A percentile compares a stretch with the other conserved stretches of the same genome.
These are phyloP conservation scores for Pseudognaphalium luteoalbum DNA, from an alignment of 129 eudicot species.

Conservation along the genomic window DNA sequence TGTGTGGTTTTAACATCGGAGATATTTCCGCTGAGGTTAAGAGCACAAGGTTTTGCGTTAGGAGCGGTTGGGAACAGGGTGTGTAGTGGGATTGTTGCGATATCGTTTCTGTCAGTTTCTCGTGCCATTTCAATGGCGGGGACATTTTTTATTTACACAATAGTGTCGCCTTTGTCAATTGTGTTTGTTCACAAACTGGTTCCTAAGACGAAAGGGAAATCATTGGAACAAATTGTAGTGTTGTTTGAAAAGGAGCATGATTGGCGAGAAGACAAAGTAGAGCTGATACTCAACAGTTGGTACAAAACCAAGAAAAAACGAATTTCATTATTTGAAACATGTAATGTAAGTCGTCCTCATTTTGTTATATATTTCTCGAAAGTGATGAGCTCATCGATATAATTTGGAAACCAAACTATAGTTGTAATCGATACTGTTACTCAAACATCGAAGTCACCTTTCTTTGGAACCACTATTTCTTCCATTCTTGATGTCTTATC, in stretches of 20 bases:
- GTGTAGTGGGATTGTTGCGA: constrained; percentile 70
- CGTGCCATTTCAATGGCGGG: constrained; percentile 57
- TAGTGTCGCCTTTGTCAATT: constrained; percentile 56
- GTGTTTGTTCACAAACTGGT: constrained; percentile 46
- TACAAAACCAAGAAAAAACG: constrained; percentile 31
- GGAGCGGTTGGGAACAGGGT: constrained; percentile 74
- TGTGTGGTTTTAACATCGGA: constrained; percentile 80
- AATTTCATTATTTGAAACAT: background rate
- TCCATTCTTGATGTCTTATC: too few species aligned
- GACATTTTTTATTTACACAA: constrained; percentile 55
- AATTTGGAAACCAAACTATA: too few species aligned
- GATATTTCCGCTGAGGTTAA: constrained; percentile 61
- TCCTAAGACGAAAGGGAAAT: constrained; percentile 79
- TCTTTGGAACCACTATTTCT: too few species aligned
- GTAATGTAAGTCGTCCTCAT: too few species aligned
- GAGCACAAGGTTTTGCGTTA: constrained; percentile 77
- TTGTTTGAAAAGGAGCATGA: constrained; percentile 44
- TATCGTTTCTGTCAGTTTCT: constrained; percentile 71
- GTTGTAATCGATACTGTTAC: too few species aligned
- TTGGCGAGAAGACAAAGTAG: constrained; percentile 40
- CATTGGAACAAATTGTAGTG: constrained; percentile 65
- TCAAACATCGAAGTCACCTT: too few species aligned
- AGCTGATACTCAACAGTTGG: constrained; percentile 52
- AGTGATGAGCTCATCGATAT: too few species aligned
- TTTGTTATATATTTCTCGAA: too few species aligned